These are phyloP conservation scores for Elongisporangium anandrum DNA, from an alignment of 352 stramenopile species.

Conservation along the genomic window DNA sequence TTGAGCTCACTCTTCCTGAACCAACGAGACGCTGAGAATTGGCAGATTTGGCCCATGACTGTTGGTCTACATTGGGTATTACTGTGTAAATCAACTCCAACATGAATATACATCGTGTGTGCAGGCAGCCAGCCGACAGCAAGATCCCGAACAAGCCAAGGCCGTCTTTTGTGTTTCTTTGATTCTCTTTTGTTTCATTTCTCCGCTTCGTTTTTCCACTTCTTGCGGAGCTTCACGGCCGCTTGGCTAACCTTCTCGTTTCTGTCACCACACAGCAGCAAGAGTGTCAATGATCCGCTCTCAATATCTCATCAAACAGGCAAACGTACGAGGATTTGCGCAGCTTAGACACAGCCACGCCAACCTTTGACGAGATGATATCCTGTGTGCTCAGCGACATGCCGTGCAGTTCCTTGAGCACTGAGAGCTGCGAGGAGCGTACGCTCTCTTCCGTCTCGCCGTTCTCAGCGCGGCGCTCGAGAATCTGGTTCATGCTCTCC, in stretches of 20 bases:
- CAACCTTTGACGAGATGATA: slow-evolving; percentile 80
- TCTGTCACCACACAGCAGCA: slow-evolving; percentile 43
- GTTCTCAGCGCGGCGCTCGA: slow-evolving; percentile 36
- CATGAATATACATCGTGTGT: neutral
- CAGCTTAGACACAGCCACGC: slow-evolving; percentile 66
- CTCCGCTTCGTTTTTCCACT: slow-evolving; percentile 68
- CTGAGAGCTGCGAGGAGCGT: slow-evolving; percentile 30
- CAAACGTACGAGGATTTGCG: slow-evolving; percentile 60
- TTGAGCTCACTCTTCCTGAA: too few relatives aligned
- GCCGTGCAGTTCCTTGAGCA: slow-evolving; percentile 53
- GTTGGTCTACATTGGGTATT: too few relatives aligned
- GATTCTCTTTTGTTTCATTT: neutral
- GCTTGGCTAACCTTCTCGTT: slow-evolving; percentile 56
- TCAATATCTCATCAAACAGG: slow-evolving; percentile 1
- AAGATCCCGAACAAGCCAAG: neutral
- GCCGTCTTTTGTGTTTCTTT: neutral
- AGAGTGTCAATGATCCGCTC: slow-evolving; percentile 14
- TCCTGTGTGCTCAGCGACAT: slow-evolving; percentile 67
- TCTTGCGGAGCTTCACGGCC: slow-evolving; percentile 62
- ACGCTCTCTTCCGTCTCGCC: slow-evolving; percentile 28
- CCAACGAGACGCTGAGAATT: too few relatives aligned
- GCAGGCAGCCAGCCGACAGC: neutral
- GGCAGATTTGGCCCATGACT: too few relatives aligned
- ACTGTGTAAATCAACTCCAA: neutral
- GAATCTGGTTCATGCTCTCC: slow-evolving; percentile 44